phyloP scores from a whole-genome alignment of 306 rosid genomes.

The Dicorynia guianensis region DNA sequence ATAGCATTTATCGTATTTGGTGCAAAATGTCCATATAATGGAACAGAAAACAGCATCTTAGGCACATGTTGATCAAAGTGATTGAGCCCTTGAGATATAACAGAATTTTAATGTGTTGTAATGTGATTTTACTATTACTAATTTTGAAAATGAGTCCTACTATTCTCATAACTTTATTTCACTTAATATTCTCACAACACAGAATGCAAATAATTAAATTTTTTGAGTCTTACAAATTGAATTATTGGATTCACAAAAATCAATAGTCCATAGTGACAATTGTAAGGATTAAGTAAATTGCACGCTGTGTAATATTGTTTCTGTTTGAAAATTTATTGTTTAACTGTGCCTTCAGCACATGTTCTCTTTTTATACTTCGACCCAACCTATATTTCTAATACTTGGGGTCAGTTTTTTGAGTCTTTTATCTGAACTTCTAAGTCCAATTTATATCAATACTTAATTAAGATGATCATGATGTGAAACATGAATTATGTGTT shows the following conservation, averaged over 20 bases:
- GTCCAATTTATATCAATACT: neutral
- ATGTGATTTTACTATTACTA: neutral
- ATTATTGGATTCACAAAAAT: too few species aligned
- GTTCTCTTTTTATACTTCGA: neutral
- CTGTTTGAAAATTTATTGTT: neutral
- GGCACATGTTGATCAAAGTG: slow-evolving; percentile 5
- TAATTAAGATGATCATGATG: neutral
- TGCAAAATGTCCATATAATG: neutral
- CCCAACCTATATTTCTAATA: neutral
- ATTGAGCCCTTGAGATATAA: neutral
- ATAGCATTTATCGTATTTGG: neutral
- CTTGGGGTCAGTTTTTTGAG: neutral
- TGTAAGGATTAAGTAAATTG: too few species aligned
- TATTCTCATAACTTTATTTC: too few species aligned
- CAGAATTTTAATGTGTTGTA: neutral
- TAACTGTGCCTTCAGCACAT: neutral
- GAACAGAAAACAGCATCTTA: neutral
- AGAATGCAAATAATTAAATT: too few species aligned
- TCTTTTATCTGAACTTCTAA: neutral
- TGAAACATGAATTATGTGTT: neutral
- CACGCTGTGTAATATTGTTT: too few species aligned
- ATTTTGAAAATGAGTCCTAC: neutral
- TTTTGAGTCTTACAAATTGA: too few species aligned
- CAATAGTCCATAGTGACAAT: too few species aligned
- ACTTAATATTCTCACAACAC: too few species aligned